Percentiles rank a stretch among this genome's conserved stretches.
phyloP scores from a whole-genome alignment of 768 basidiomycete species.

The Boletus speciosus region DNA sequence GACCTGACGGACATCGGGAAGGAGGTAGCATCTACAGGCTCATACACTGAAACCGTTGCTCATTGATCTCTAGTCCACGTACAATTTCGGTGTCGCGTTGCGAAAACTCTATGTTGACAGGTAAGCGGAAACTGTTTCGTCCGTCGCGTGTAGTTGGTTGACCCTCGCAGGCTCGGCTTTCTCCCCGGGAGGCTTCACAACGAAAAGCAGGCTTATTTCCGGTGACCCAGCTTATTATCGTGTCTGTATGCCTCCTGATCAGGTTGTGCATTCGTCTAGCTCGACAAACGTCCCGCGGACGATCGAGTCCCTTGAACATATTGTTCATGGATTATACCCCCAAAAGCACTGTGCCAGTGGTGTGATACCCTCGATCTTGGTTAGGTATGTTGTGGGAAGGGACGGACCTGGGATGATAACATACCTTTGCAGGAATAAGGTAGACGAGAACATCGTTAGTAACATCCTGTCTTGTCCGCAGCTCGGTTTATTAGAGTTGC shows the following conservation, averaged over 20 bases:
- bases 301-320: conserved; percentile 68
- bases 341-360: conserved; percentile 41
- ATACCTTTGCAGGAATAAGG: conserved; percentile 47
- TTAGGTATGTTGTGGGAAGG: conserved; percentile 43
- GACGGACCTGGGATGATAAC: background rate
- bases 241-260: background rate
- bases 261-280: conserved; percentile 28
- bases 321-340: conserved; percentile 73
- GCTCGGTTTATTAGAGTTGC: conserved; percentile 55
- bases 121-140: conserved; percentile 33
- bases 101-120: conserved; percentile 64
- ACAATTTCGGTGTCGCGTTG: conserved; percentile 55
- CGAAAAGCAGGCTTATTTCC: conserved; percentile 53
- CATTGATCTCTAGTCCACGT: conserved; percentile 51
- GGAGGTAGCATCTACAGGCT: conserved; percentile 39
- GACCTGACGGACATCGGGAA: conserved; percentile 50
- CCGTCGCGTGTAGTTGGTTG: background rate
- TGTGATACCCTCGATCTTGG: conserved; percentile 48
- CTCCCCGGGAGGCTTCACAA: conserved; percentile 51
- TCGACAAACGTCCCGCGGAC: conserved; percentile 79
- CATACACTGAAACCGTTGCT: background rate
- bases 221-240: conserved; percentile 32
- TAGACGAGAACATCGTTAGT: conserved; percentile 69
- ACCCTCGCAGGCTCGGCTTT: conserved; percentile 52
- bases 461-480: conserved; percentile 69